A percentile compares a stretch with the other conserved stretches of the same genome.
Conservation (phyloP, 805 yeast species). For the Vanderwaltozyma tropicalis region DNA sequence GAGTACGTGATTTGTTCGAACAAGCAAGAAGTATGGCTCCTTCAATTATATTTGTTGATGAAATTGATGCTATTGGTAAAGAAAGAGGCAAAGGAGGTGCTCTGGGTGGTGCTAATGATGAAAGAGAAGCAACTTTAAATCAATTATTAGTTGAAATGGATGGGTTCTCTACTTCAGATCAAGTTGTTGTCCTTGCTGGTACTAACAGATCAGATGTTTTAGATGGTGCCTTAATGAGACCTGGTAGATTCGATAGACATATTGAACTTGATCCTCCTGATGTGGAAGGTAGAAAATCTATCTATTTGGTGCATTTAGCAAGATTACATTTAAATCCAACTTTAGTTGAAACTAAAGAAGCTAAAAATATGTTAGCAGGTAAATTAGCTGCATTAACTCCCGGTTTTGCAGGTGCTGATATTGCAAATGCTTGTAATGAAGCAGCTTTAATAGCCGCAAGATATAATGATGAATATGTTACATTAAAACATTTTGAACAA, state of each 20-base stretch:
- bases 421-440: conserved; percentile 94
- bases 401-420: conserved; percentile 97
- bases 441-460: conserved; percentile 97
- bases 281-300: conserved; percentile 87
- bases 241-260: conserved; percentile 96
- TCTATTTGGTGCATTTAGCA: conserved; percentile 74
- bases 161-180: conserved; percentile 85
- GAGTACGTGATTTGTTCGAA: conserved; percentile 90
- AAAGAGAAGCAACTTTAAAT: conserved; percentile 90
- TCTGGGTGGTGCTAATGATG: conserved; percentile 77
- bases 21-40: conserved; percentile 94
- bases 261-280: conserved; percentile 88
- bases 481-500: conserved; percentile 74
- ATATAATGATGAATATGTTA: conserved; percentile 57
- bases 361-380: conserved; percentile 58
- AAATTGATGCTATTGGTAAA: conserved; percentile 98
- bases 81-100: conserved; percentile 73
- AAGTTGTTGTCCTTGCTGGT: conserved; percentile 94
- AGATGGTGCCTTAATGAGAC: conserved; percentile 88
- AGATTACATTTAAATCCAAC: conserved; percentile 46
- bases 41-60: conserved; percentile 92
- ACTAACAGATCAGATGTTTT: conserved; percentile 91
- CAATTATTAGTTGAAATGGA: conserved; percentile 98
- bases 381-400: conserved; percentile 93
- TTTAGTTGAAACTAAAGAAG: conserved; percentile 36